Evolutionary conservation across 2,329 filamentous ascomycete species (phyloP), one percentile per base, ranked within the genome.

Genomic region (Venturia asperata): DNA sequence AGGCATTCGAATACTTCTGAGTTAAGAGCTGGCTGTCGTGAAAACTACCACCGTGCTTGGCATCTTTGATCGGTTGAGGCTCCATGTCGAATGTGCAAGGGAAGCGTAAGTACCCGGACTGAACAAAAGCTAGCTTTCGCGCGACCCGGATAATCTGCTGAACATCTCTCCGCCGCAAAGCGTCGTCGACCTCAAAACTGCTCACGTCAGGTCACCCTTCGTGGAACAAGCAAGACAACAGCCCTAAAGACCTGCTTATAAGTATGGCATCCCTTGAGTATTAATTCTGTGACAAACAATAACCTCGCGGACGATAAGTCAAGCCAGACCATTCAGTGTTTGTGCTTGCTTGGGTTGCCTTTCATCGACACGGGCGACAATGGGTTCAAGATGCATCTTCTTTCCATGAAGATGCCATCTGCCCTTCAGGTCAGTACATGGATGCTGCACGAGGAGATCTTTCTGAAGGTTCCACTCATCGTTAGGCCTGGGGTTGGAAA

Each of bases 21-120:
- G 19, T 27, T 34, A 58, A 58, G 52, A 58, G 52, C 52, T 58
- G 52, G 30, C 30, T 58, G 27, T 11, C 52, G 27, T 58, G 52
- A 58, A 58, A 15, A n/a, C 10, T 37, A 15, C 19, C 13, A 58
- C n/a, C 30, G 27, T 37, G 47, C 21, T 27, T 21, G 47, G 47
- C 13, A 10, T 21, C 11, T 17, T 21, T 45, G n/a, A 52, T 27
- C 21, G 47, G 27, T 21, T 11, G 21, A 10, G 3, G 47, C 21
- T 58, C 19, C 6, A 37, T 11, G 27, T n/a, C 24, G 19, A 37
- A 15, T 7, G 6, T 58, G 30, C 30, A 21, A 37, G 21, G 7
- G 6, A 19, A 13, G 30, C 30, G 9, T 37, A 58, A 58, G 15
- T 37, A 58, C 7, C 30, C 6, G 52, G 52, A n/a, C 17, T 21